Evolutionary conservation across 768 basidiomycete genomes (phyloP), one percentile per base, ranked within the genome.

Genomic region (Cyclocybe cylindracea): DNA sequence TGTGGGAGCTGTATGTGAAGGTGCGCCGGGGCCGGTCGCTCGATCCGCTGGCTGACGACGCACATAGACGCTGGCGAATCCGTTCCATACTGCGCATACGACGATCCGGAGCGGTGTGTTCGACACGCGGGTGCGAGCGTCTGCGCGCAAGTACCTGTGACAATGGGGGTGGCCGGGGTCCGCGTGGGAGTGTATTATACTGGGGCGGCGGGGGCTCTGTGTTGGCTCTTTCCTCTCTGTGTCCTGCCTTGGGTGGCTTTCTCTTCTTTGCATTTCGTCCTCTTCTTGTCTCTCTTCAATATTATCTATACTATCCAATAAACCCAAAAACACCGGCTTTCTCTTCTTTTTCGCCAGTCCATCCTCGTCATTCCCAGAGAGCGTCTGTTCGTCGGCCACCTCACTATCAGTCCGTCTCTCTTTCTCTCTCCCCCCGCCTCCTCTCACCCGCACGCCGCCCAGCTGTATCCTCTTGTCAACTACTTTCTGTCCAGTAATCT

Each of bases 1-100:
- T 96, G 29, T 99, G 97, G 96, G 97, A 99, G 78, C 63, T 90
- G 61, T 98, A 96, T 72, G 84, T 96, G 43, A 99, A 99, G 87
- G 97, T 94, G 39, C 39, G 39, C n/a, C 35, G 37, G 32, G 3
- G 34, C 32, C 10, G 16, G 19, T 33, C 34, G 18, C 4, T 4
- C 54, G 62, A 46, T 61, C 10, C 13, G 16, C 9, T 29, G 38
- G 36, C 14, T 19, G 50, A 53, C 59, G 44, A 58, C 47, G 16
- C 31, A 9, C 14, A 39, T 71, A 96, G 94, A 86, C 89, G 53
- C 78, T 84, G 75, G 49, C 97, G 70, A 99, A 97, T 63, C 96
- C 97, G n/a, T 99, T 99, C 73, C 91, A 98, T 61, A 91, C 89
- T 3, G 88, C 90, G 32, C 94, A 98, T 64, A 88, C 84, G 37